Conservation (phyloP, 1,284 basidiomycete genomes). For the Leccinum griseonigrum region DNA sequence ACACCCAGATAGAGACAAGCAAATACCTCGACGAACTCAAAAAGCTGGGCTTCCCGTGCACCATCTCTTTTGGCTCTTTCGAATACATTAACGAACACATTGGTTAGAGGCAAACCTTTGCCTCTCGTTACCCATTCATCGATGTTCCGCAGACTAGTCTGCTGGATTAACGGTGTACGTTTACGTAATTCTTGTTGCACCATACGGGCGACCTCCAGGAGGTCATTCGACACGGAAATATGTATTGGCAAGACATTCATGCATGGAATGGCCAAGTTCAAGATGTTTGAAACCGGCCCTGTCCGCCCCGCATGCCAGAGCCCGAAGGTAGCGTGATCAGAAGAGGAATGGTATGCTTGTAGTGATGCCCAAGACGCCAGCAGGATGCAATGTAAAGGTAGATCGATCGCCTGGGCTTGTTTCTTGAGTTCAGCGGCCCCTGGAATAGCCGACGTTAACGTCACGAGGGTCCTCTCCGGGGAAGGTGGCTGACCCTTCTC, state of each 20-base stretch:
- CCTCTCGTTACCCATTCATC: conserved; percentile 36
- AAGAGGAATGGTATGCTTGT: conserved; percentile 36
- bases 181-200: conserved; percentile 39
- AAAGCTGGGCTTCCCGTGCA: conserved; percentile 9
- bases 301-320: conserved; percentile 48
- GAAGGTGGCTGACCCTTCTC: background rate
- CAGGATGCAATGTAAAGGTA: conserved; percentile 42
- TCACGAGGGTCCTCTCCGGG: conserved; percentile 20
- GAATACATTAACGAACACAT: conserved; percentile 48
- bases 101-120: conserved; percentile 36
- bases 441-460: conserved; percentile 20
- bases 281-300: conserved; percentile 34
- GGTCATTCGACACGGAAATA: conserved; percentile 25
- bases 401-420: conserved; percentile 30
- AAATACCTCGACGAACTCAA: conserved; percentile 10
- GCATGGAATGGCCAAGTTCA: conserved; percentile 43
- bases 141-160: conserved; percentile 40
- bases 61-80: conserved; percentile 29
- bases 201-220: conserved; percentile 29
- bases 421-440: conserved; percentile 25
- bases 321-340: conserved; percentile 39
- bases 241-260: conserved; percentile 47
- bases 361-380: conserved; percentile 46
- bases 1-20: background rate
- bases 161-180: conserved; percentile 42